Base-by-base conservation (phyloP, 2,329 filamentous ascomycete genomes). In the Tolypocladium ophioglossoides region DNA sequence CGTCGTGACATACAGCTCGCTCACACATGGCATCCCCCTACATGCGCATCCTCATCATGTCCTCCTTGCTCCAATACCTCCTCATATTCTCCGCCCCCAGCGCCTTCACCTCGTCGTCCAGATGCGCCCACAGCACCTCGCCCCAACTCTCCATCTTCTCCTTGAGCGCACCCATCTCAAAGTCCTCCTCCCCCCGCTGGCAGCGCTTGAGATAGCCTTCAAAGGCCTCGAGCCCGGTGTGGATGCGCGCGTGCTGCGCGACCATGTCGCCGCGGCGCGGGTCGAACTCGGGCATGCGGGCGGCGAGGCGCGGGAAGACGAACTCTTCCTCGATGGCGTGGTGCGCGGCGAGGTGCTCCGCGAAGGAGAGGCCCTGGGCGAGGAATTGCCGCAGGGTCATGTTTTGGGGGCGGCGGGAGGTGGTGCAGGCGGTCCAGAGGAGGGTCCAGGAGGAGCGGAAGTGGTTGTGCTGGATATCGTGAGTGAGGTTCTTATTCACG, bases 81-180 rank as follows among this genome's bases (percentile, higher is more conserved):
- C 89, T 78, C 91, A 96, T 95, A 67, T 92, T 95, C 68, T 94
- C 87, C 47, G 90, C 90, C 2, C 85, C 82, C 35, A 96, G 69
- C 60, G 87, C 80, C 68, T 77, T 74, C 9, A 96, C 90, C 76
- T 96, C 91, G 62, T 91, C 85, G 63, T 94, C 88, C 56, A 96
- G 72, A 76, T 96, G 91, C 64, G 73, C 74, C 87, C 89, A 92
- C 50, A 96, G 68, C 58, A 95, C 87, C 11, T 76, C 74, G 12
- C 87, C 87, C 81, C 91, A 96, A 5, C 69, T 69, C 68, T 95
- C 87, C 83, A 95, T 84, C 63, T 88, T 78, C 38, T 69, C 74
- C 72, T 84, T 86, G 67, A 96, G 67, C 63, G 83, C 81, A 18
- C 54, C 58, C 64, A 82, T 64, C 56, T 79, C 75, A 49, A 85